Evolutionary conservation across 202 grass and related monocot species (phyloP), one percentile per base, ranked within the genome.

Genomic region (Elaeis oleifera): DNA sequence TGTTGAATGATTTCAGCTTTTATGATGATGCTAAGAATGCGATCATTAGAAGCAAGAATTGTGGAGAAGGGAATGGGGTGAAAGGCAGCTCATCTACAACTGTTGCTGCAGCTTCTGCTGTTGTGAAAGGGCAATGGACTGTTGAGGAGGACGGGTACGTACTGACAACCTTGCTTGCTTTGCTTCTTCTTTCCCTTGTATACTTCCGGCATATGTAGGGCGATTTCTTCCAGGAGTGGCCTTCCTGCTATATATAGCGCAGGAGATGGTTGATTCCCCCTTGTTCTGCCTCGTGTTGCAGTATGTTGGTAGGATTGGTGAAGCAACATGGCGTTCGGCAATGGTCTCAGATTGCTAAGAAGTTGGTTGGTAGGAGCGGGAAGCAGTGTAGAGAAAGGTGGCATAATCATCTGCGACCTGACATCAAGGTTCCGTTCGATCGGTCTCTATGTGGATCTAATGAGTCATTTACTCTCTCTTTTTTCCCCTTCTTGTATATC

Each of bases 361-460:
- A 58, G 57, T 56, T 78, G 51, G 64, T 50, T 29, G 80, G 80
- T 27, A 73, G 75, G 69, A 78, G 78, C n/a, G 80, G 80, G 3
- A 83, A 83, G 58, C 80, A 83, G 62, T 83, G 80, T 53, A 63
- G 80, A 57, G 80, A 83, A 54, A 83, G 80, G 70, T 83, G 80
- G 80, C 74, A 83, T 50, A 83, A 83, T 32, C 80, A 83, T 83
- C 74, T 83, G 0, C 80, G 80, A 3, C 80, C 80, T 19, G 80
- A 78, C 58, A 83, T 83, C 70, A 83, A 83, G 80, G 80, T 83
- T 49, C 6, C 36, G 11, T 44, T 27, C 26, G 24, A 3, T 39
- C 6, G 11, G 8, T 13, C 9, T 44, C 36, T 9, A 36, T 36
- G 32, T 36, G 9, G 32, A 36, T 9, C 8, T 36, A 7, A 36